Conservation (phyloP, 495 filamentous ascomycete genomes). For the Lasiosphaeriaceae sp. region DNA sequence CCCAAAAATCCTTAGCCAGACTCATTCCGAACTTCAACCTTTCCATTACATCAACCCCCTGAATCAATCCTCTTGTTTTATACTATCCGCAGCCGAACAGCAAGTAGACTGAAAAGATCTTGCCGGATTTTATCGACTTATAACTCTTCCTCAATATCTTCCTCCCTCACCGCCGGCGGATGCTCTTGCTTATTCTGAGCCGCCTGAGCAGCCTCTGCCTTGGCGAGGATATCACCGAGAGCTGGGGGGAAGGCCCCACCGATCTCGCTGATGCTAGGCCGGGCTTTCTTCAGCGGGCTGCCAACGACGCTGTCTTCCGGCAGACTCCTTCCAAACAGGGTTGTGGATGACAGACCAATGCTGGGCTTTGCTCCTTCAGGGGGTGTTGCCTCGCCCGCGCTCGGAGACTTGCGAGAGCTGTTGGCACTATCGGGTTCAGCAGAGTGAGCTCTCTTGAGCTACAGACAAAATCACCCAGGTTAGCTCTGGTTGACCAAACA, state of each 20-base stretch:
- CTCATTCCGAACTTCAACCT: no score
- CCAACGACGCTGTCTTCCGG: slow-evolving; percentile 53
- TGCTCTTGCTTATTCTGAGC: slow-evolving; percentile 32
- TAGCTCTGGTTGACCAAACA: background rate
- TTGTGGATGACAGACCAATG: slow-evolving; percentile 22
- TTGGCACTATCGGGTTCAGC: slow-evolving; percentile 63
- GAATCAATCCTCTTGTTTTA: background rate
- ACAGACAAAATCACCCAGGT: background rate
- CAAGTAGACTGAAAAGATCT: background rate
- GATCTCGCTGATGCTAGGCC: slow-evolving; percentile 57
- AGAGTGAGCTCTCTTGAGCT: slow-evolving; percentile 96
- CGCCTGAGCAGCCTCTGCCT: slow-evolving; percentile 39
- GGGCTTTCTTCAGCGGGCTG: slow-evolving; percentile 80
- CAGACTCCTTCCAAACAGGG: slow-evolving; percentile 30
- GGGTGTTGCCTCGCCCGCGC: slow-evolving; percentile 33
- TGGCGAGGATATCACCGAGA: slow-evolving; percentile 43
- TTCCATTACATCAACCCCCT: background rate
- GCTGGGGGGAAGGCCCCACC: slow-evolving; percentile 42
- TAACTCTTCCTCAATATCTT: slow-evolving; percentile 44
- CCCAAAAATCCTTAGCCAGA: no score
- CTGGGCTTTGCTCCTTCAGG: slow-evolving; percentile 11
- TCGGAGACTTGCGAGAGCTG: slow-evolving; percentile 37
- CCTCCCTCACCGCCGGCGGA: slow-evolving; percentile 18
- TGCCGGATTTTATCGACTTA: slow-evolving; percentile 5
- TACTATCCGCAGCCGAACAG: background rate